Percentiles rank a stretch among this genome's conserved stretches.
Conservation (phyloP, 2,329 filamentous ascomycete species). For the Ceratocystis diversiconidia region DNA sequence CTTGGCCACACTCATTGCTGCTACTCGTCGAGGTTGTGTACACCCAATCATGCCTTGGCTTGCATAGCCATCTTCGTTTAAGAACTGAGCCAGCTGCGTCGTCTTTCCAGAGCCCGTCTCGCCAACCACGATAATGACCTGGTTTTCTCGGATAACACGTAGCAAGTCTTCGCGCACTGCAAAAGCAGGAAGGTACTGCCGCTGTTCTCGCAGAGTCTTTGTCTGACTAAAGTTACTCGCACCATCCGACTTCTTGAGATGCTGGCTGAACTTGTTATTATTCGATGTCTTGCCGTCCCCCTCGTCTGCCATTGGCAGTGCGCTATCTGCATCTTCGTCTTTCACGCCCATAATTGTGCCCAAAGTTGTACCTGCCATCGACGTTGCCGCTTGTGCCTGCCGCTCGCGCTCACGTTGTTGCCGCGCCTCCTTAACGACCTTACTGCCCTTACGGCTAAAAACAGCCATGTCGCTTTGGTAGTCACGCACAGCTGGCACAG, state of each 20-base stretch:
- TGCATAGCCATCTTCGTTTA: slow-evolving; percentile 89
- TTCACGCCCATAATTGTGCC: slow-evolving; percentile 94
- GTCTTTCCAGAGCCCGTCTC: slow-evolving; percentile 98
- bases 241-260: slow-evolving; percentile 74
- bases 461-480: slow-evolving; percentile 98
- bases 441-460: slow-evolving; percentile 88
- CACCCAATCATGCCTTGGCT: slow-evolving; percentile 83
- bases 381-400: slow-evolving; percentile 90
- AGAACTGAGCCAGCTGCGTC: slow-evolving; percentile 89
- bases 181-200: slow-evolving; percentile 88
- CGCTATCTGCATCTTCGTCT: slow-evolving; percentile 81
- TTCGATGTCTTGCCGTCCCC: slow-evolving; percentile 33
- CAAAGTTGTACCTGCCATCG: slow-evolving; percentile 75
- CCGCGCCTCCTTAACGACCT: slow-evolving; percentile 77
- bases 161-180: slow-evolving; percentile 88
- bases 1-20: slow-evolving; percentile 97
- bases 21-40: slow-evolving; percentile 89
- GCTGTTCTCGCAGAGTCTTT: slow-evolving; percentile 79
- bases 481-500: slow-evolving; percentile 82
- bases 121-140: slow-evolving; percentile 91
- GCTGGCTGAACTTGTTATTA: slow-evolving; percentile 70
- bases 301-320: slow-evolving; percentile 59
- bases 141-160: slow-evolving; percentile 86
- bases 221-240: slow-evolving; percentile 87
- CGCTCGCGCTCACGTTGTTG: slow-evolving; percentile 88